Evolutionary conservation across 2,329 filamentous ascomycete species (phyloP), one percentile per base, ranked within the genome.

Genomic region (Aspergillus tanneri): DNA sequence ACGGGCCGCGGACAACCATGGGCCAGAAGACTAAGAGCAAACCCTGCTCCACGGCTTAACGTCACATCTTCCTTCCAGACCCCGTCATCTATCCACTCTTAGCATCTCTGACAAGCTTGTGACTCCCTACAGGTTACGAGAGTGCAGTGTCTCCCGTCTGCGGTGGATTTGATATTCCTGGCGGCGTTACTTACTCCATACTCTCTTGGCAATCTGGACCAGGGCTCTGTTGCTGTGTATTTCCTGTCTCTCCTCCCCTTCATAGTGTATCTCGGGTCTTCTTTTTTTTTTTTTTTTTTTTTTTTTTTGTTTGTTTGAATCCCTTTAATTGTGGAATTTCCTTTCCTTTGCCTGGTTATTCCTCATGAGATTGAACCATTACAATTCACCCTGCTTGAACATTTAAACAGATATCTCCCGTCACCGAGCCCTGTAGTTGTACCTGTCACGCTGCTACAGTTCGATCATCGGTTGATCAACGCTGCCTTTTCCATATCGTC

Each of bases 11-110:
- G 41, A 24, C 18, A 37, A 23, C 52, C 49, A 52, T 52, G 45
- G 42, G 35, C 44, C 32, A 39, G 30, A 36, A 28, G 24, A 21
- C n/a, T 46, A 35, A 38, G 50, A 42, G 46, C 49, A 42, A 39
- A 9, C 46, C 32, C 21, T 38, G 49, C 56, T 58, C 57, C 59
- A 61, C 58, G 53, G 40, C 49, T 45, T 49, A 47, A 58, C 61
- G 60, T 64, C 60, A 56, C 54, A 53, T 58, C 53, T 49, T 49
- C 57, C 55, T 64, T 61, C 60, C 64, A 58, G 55, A 61, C 57
- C 24, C 50, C 51, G 39, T 45, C 50, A 47, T 28, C 55, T 50
- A 50, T 45, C 41, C 37, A 53, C 55, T 56, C 59, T 49, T 24
- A 47, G 43, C 45, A 42, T 52, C 35, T 37, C 40, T 28, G 22